Conservation (phyloP, 2,329 filamentous ascomycete genomes). For the Phialophora expanda region DNA sequence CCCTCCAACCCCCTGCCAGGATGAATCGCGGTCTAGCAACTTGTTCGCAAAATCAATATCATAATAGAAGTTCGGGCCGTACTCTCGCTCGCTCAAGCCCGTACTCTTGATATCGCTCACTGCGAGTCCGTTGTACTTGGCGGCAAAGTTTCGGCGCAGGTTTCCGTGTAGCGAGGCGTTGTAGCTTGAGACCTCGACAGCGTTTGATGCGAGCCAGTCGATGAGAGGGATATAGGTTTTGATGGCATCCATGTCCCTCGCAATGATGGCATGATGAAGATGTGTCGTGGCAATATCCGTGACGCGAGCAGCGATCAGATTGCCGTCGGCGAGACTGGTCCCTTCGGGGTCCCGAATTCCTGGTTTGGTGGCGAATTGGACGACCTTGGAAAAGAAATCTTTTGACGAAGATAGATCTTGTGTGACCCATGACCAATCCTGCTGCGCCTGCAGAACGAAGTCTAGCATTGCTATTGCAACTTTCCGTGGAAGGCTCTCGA, state of each 20-base stretch:
- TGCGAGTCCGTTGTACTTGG: conserved; percentile 73
- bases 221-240: conserved; percentile 75
- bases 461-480: conserved; percentile 78
- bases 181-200: conserved; percentile 78
- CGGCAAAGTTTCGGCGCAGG: conserved; percentile 81
- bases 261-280: conserved; percentile 81
- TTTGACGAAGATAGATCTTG: conserved; percentile 76
- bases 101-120: conserved; percentile 83
- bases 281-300: conserved; percentile 91
- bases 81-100: conserved; percentile 64
- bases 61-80: conserved; percentile 84
- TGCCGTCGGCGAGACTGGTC: conserved; percentile 60
- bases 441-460: conserved; percentile 86
- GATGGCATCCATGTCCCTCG: conserved; percentile 70
- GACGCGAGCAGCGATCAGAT: conserved; percentile 77
- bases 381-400: conserved; percentile 72
- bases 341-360: conserved; percentile 59
- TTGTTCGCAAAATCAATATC: conserved; percentile 75
- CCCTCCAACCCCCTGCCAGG: conserved; percentile 70
- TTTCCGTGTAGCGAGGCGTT: conserved; percentile 86
- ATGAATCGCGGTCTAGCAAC: conserved; percentile 76
- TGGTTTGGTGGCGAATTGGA: conserved; percentile 69
- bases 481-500: conserved; percentile 67
- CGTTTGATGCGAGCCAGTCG: conserved; percentile 78
- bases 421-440: conserved; percentile 95